Evolutionary conservation across 768 basidiomycete genomes (phyloP), one percentile per base, ranked within the genome.

Genomic region (Tricholoma matsutake): DNA sequence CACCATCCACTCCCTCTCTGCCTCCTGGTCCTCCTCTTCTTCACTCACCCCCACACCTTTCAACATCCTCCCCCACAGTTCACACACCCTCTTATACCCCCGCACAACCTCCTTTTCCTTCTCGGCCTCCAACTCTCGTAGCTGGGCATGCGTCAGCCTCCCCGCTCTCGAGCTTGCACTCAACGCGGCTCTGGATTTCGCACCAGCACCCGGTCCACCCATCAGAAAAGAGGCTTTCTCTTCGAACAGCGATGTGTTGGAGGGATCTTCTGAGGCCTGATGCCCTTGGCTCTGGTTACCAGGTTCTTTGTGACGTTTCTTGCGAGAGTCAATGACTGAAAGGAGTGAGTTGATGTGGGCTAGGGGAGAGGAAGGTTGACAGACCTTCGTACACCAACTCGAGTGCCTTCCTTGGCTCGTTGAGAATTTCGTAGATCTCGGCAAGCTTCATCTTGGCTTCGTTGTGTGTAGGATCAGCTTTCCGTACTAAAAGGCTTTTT

Each of bases 401-500:
- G 0, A 97, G 79, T 0, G 96, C 96, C 68, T 89, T 89, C 14
- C 86, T 79, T 1, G 90, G 86, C 63, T 94, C 85, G 47, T 89
- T 86, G 64, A 89, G 75, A 10, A 92, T 86, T 72, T 99, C 96
- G 64, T 94, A 92, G 13, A 95, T 85, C 64, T 92, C 92, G 0
- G 96, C 96, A 0, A 98, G 81, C 63, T 92, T 90, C 83, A 96
- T 87, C 72, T 94, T 94, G 28, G 88, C 89, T 29, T 95, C 91
- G 66, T 86, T 85, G 65, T 92, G 83, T 0, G 81, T 80, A 0
- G 92, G 88, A 69, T 95, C 91, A 1, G 84, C 84, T 3, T 81
- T 78, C 16, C 89, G 79, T 31, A 96, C 95, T 96, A 16, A 54
- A 8, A 31, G 6, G 6, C n/a, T n/a, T 5, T 61, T 35, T n/a